Conservation (phyloP, 331 rosid species). For the Malus hybrid region DNA sequence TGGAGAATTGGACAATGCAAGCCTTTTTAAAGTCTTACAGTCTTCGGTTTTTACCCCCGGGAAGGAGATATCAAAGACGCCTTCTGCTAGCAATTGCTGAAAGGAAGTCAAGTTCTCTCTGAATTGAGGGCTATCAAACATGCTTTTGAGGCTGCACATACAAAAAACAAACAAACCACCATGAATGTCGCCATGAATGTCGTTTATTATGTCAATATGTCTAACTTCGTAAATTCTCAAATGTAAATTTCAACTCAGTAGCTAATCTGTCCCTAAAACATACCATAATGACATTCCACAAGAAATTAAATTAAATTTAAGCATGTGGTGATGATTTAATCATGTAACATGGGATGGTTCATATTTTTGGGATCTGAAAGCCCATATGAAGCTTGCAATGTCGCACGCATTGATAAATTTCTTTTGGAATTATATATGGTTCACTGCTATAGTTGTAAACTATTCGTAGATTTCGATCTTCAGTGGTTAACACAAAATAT, state of each 20-base stretch:
- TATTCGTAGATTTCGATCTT: neutral
- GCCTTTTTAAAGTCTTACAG: slow-evolving; percentile 71
- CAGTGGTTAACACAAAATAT: neutral
- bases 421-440: neutral
- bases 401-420: neutral
- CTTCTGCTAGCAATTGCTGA: slow-evolving; percentile 85
- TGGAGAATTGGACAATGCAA: slow-evolving; percentile 47
- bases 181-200: slow-evolving; percentile 5
- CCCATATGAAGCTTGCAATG: slow-evolving; percentile 6
- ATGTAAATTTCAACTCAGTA: neutral
- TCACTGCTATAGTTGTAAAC: neutral
- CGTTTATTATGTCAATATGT: neutral
- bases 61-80: slow-evolving; percentile 70
- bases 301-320: neutral
- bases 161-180: slow-evolving; percentile 16
- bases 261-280: neutral
- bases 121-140: slow-evolving; percentile 77
- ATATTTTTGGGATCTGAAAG: neutral
- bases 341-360: neutral
- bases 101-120: slow-evolving; percentile 69
- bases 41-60: slow-evolving; percentile 69
- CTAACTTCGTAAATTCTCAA: neutral
- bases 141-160: slow-evolving; percentile 64
- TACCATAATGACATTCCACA: neutral
- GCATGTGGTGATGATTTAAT: neutral